Base-by-base conservation (phyloP, 768 basidiomycete genomes). In the Coprinopsis cinerea region DNA sequence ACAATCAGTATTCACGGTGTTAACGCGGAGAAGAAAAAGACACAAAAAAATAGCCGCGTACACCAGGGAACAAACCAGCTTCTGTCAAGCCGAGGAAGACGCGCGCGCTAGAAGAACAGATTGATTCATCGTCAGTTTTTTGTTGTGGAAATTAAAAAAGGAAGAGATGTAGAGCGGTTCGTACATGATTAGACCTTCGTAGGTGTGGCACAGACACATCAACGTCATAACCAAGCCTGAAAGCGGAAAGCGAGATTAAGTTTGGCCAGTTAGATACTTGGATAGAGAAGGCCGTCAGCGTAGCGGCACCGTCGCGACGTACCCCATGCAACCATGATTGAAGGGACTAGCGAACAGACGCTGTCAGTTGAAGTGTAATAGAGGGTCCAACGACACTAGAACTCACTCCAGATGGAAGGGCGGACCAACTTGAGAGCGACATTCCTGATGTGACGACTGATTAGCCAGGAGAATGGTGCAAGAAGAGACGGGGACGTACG, bases 41-140 rank as follows among this genome's bases (percentile, higher is more conserved):
- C n/a, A 34, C 63, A 48, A 49, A 69, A 20, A 14, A 48, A 18
- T 6, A 11, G 36, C 6, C 18, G 11, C 64, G 49, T 52, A 69
- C 69, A 9, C 68, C 69, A 20, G 68, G 69, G 49, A 71, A 71
- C 9, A 70, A 54, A 36, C 69, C 71, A 18, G 65, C 63, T 56
- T 73, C 70, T 10, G 70, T 57, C n/a, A 71, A 53, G 26, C 71
- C 71, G 23, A 73, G 60, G 53, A 71, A 73, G 14, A 71, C 47
- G 22, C 70, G 69, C 4, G 67, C 67, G 37, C 67, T 72, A 32
- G 14, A 18, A 17, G 10, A n/a, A 20, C n/a, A 18, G 15, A 27
- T 25, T 20, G n/a, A 26, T 43, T 20, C 47, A 23, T 18, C 10
- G 15, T 3, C 10, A 32, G 7, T 14, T 3, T 14, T 2, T 26